phyloP scores from a whole-genome alignment of 345 rosid genomes.

The Erodium maritimum region DNA sequence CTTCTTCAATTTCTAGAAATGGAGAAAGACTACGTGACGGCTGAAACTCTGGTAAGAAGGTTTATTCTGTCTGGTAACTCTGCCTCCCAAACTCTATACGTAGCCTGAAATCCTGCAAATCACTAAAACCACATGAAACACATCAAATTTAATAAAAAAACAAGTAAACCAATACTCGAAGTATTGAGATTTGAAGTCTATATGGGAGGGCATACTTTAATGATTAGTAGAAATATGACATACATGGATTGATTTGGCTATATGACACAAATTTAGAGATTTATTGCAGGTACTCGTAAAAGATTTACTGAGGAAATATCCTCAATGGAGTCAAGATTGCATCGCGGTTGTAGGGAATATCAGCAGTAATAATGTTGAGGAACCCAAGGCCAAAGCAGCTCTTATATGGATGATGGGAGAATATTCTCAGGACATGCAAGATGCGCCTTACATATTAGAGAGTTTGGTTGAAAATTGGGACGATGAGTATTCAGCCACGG shows the following conservation, averaged over 20 bases:
- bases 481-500: constrained; percentile 93
- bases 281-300: constrained; percentile 78
- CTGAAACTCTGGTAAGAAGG: constrained; percentile 76
- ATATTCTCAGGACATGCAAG: constrained; percentile 94
- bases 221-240: neutral
- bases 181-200: too few relatives aligned
- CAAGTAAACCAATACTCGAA: too few relatives aligned
- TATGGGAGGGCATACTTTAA: too few relatives aligned
- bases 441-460: constrained; percentile 90
- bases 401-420: constrained; percentile 99
- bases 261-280: neutral
- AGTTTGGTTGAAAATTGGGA: constrained; percentile 86
- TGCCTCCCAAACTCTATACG: too few relatives aligned
- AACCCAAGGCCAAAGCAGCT: constrained; percentile 95
- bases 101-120: too few relatives aligned
- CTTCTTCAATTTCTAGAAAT: constrained; percentile 98
- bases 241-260: neutral
- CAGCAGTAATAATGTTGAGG: constrained; percentile 83
- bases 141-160: too few relatives aligned
- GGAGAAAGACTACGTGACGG: constrained; percentile 99
- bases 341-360: constrained; percentile 98
- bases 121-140: too few relatives aligned
- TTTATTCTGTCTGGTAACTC: neutral
- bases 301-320: constrained; percentile 92
- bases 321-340: constrained; percentile 99